Conservation (phyloP, 768 basidiomycete species). For the Lactarius sp. region DNA sequence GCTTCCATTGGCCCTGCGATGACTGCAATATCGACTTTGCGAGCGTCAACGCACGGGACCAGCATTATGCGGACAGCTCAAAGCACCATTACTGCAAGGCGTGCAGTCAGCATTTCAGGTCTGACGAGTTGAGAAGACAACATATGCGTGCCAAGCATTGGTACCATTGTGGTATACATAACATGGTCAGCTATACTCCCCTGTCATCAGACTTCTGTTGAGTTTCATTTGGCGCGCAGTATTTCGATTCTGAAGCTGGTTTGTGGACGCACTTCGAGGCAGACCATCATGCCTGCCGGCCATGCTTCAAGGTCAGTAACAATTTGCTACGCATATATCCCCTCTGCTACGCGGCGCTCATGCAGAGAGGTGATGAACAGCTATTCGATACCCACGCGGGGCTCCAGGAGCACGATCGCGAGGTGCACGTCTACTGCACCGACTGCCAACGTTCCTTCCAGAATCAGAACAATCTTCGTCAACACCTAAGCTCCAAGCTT, state of each 20-base stretch:
- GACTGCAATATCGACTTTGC: constrained; percentile 45
- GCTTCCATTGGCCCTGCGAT: constrained; percentile 42
- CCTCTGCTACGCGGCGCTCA: background rate
- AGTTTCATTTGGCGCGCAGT: background rate
- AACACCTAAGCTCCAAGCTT: constrained; percentile 50
- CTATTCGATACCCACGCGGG: background rate
- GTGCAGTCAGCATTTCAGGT: background rate
- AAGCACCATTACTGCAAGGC: constrained; percentile 3
- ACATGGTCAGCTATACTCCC: constrained; percentile 3
- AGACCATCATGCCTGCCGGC: constrained; percentile 7
- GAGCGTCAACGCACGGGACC: background rate
- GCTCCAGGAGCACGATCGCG: constrained; percentile 19
- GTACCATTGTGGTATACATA: background rate
- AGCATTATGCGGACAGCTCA: background rate
- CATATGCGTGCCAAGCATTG: background rate
- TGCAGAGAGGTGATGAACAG: background rate
- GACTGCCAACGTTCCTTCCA: constrained; percentile 43
- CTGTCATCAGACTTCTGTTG: constrained; percentile 23
- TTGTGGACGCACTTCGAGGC: constrained; percentile 7
- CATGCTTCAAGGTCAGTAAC: background rate
- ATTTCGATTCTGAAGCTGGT: background rate
- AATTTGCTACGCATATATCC: background rate
- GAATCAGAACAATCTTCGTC: constrained; percentile 36
- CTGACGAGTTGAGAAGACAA: background rate
- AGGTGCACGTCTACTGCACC: constrained; percentile 39